phyloP scores from a whole-genome alignment of 2,329 filamentous ascomycete species.

The Kalaharituber pfeilii region DNA sequence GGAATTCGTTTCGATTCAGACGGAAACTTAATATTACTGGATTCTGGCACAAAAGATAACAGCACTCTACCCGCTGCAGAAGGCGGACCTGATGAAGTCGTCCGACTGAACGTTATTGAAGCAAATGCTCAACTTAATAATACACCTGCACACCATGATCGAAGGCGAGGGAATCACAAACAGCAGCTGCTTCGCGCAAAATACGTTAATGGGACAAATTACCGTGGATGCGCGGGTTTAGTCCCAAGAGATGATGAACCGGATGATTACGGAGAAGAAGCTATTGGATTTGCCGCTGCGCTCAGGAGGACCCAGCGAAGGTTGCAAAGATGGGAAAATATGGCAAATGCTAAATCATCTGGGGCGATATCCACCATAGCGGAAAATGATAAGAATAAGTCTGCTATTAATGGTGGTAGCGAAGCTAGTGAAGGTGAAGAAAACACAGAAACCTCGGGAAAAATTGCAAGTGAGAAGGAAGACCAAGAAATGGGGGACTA shows the following conservation, averaged over 20 bases:
- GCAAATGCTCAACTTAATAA: background rate
- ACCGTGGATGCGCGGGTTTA: background rate
- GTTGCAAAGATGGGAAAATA: conserved; percentile 51
- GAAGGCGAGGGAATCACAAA: background rate
- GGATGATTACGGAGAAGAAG: conserved; percentile 64
- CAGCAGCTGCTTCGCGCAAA: background rate
- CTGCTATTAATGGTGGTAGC: background rate
- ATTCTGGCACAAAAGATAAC: background rate
- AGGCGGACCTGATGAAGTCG: background rate
- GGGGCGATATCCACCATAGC: background rate
- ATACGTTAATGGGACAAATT: conserved; percentile 1
- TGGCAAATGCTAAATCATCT: conserved; percentile 21
- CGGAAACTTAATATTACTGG: conserved; percentile 2
- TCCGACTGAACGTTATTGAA: background rate
- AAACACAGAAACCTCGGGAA: background rate
- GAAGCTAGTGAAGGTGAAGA: background rate
- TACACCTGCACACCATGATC: background rate
- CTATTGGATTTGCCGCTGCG: conserved; percentile 46
- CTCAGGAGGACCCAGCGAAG: conserved; percentile 46
- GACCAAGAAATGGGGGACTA: background rate
- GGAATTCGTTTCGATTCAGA: conserved; percentile 4
- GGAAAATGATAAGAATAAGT: background rate
- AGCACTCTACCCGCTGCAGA: background rate
- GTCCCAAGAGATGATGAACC: background rate
- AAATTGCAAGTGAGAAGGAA: background rate